Base-by-base conservation (phyloP, 1,284 basidiomycete genomes). In the Sanghuangporus weigelae region DNA sequence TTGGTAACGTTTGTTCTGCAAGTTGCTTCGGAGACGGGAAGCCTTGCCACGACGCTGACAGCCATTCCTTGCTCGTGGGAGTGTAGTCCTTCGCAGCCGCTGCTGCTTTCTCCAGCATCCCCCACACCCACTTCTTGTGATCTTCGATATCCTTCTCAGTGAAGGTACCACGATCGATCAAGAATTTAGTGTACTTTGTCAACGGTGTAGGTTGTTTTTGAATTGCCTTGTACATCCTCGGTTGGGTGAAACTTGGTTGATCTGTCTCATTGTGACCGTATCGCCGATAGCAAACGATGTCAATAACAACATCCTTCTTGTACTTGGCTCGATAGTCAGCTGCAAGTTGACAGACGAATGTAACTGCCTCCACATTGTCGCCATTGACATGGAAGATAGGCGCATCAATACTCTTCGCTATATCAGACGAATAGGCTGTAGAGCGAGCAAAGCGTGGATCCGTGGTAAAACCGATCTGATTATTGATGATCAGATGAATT, bases 341-440 rank as follows among this genome's bases (percentile, higher is more conserved):
- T 36, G 97, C 96, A 63, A 99, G 89, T 74, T 96, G 94, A 77
- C 94, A 97, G 58, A 99, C 96, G 73, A 96, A 99, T 73, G 93
- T 97, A 75, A 99, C 95, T 31, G 97, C 97, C 77, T 99, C 97
- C 69, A 91, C 92, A 71, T 98, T 96, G 82, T 99, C 97, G 62
- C 96, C 97, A 74, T 99, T 99, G 73, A 99, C 97, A 78, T 99
- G 97, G 90, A 99, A 98, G 78, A 99, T 98, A 66, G 97, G 97
- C 0, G 97, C 87, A 73, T 99, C 97, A 72, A 98, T 98, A 56
- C 95, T 89, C 78, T 99, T 99, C 71, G 97, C 97, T 71, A 99
- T 93, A 75, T 99, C 97, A 62, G 96, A 98, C n/a, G 92, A 92
- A 80, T 99, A 99, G 48, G 97, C 93, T 2, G 97, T 99, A 14